Evolutionary conservation across 2,329 filamentous ascomycete genomes (phyloP), one percentile per base, ranked within the genome.

Genomic region (Aspergillus pseudonomiae): DNA sequence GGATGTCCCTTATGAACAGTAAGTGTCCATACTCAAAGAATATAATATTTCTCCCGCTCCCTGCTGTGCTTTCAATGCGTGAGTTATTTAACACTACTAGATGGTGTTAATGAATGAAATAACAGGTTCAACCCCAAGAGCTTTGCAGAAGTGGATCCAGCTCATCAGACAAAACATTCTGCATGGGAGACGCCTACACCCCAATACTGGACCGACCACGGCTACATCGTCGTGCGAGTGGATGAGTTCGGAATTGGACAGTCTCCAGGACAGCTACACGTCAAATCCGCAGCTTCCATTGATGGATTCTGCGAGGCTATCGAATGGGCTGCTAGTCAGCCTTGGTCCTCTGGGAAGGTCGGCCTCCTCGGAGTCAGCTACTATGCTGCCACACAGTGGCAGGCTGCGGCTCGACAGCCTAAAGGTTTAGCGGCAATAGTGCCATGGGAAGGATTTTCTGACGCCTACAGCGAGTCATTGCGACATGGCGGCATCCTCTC

Each of bases 161-260:
- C 80, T 59, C 84, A 86, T 67, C 78, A 80, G 16, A 83, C 82
- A 1, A 72, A 73, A 11, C 82, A 86, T 69, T 85, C 84, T 0
- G 81, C 83, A 5, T 87, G 85, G 84, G 85, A 87, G 70, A 86
- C 84, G 0, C 85, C 85, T 0, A 82, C 85, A 57, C 85, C 85
- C 0, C 77, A 73, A 2, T 87, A 77, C 73, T 87, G 85, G 85
- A 85, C 84, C 0, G 58, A 64, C 0, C 74, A 84, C 14, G 84
- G 83, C 9, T 86, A 87, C 61, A 83, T 78, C 1, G 73, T 87
- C 0, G 81, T 87, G 21, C 80, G 85, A 0, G 84, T 79, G 0
- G 83, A 85, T 63, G 83, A 85, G 71, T 71, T 77, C 4, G 82
- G 83, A 1, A 65, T 80, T 0, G 39, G 39, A 3, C 39, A 41